Evolutionary conservation across 805 yeast genomes (phyloP).

Genomic region (Komagataella pseudopastoris): DNA sequence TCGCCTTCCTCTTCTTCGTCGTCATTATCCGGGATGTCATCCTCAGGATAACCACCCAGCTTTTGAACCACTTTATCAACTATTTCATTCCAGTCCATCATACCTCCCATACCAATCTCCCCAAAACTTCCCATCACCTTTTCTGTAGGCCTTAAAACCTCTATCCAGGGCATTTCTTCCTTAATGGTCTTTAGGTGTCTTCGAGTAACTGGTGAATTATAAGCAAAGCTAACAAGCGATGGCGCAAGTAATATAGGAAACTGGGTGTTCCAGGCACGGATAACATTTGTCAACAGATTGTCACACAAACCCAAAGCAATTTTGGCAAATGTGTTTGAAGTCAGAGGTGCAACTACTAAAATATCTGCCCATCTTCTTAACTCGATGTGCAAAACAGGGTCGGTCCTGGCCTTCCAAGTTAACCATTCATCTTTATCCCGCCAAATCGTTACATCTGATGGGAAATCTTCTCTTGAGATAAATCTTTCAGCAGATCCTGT

Average conservation of each 20-base stretch:
- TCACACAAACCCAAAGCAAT: slow-evolving; percentile 46
- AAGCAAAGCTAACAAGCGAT: slow-evolving; percentile 48
- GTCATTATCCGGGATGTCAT: slow-evolving; percentile 39
- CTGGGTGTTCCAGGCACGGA: slow-evolving; percentile 48
- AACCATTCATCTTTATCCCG: slow-evolving; percentile 46
- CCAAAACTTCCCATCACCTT: slow-evolving; percentile 44
- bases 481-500: slow-evolving; percentile 41
- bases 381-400: slow-evolving; percentile 48
- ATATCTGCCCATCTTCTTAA: slow-evolving; percentile 51
- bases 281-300: slow-evolving; percentile 41
- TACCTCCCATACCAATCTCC: slow-evolving; percentile 55
- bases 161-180: slow-evolving; percentile 56
- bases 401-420: slow-evolving; percentile 37
- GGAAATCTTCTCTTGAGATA: slow-evolving; percentile 31
- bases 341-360: slow-evolving; percentile 39
- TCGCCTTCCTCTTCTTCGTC: slow-evolving; percentile 22
- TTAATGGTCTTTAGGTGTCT: slow-evolving; percentile 36
- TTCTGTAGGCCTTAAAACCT: slow-evolving; percentile 43
- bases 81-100: slow-evolving; percentile 56
- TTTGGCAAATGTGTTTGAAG: slow-evolving; percentile 44
- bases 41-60: slow-evolving; percentile 37
- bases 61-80: slow-evolving; percentile 40
- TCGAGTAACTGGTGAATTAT: slow-evolving; percentile 40
- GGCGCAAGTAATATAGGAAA: slow-evolving; percentile 46
- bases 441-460: slow-evolving; percentile 37